Evolutionary conservation across 1,284 basidiomycete species (phyloP), one percentile per base, ranked within the genome.

Genomic region (Ceratobasidium sp.): DNA sequence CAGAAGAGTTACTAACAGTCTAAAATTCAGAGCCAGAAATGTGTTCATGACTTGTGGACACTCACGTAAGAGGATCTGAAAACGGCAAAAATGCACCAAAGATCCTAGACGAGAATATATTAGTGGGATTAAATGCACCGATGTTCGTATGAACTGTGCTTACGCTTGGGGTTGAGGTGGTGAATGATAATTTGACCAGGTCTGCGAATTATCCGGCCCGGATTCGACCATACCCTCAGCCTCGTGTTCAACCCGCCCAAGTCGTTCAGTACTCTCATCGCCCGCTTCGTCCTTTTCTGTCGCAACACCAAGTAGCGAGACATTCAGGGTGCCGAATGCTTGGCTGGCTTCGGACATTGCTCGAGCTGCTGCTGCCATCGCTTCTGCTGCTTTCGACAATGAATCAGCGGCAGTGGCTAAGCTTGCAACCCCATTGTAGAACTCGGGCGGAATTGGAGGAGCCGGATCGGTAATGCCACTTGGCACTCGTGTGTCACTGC

Each of bases 321-420:
- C 1, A 33, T 36, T 36, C 16, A 56, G n/a, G 7, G 54, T n/a
- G 1, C 18, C 16, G 28, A 62, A 48, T 0, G 36, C 23, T 48
- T 4, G 42, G n/a, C 60, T 62, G 5, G 18, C 46, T 11, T 62
- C 60, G 8, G 60, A 62, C 51, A 69, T 58, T 9, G 51, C 21
- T 18, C n/a, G 40, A 9, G 66, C 51, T n/a, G 66, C 66, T 3
- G 42, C 53, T 12, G 66, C 33, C 30, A 69, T 40, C 4, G 66
- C 36, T 12, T 69, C 38, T 33, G 53, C 66, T 12, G 66, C 66
- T 12, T 23, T 36, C 5, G 66, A 56, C 6, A 69, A 25, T 16
- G 66, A 38, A 18, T 56, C 66, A 4, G 66, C 33, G 25, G 66
- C 66, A 11, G 53, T 14, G 42, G 66, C 66, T 21, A 69, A 46